Conservation (phyloP, 768 basidiomycete species). For the Podaxis sp. region DNA sequence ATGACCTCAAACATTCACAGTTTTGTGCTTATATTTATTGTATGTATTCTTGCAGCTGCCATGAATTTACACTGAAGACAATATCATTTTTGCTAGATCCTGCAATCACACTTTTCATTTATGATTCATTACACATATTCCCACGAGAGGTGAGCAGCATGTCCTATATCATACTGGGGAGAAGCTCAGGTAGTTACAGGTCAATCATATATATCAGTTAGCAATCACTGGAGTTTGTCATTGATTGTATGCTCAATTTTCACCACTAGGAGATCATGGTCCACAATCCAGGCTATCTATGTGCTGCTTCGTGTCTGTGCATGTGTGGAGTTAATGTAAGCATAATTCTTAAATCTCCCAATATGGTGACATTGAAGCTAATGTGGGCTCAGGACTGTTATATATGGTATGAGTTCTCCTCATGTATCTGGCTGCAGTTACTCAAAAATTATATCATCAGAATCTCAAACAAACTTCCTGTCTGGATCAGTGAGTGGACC, state of each 20-base stretch:
- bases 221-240: not conserved
- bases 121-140: not conserved
- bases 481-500: not conserved
- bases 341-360: not conserved
- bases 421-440: not conserved
- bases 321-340: not conserved
- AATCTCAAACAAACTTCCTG: no score
- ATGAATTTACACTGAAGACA: not conserved
- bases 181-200: not conserved
- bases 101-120: not conserved
- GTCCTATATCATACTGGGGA: not conserved
- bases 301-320: not conserved
- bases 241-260: not conserved
- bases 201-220: not conserved
- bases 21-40: not conserved
- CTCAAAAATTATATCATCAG: no score
- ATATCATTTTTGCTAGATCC: not conserved
- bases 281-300: not conserved
- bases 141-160: not conserved
- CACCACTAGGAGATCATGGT: not conserved
- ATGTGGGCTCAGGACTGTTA: not conserved
- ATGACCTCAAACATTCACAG: not conserved
- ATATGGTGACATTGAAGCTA: not conserved
- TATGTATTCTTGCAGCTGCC: not conserved
- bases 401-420: not conserved